A percentile compares a stretch with the other conserved stretches of the same genome.
Evolutionary conservation across 768 basidiomycete genomes (phyloP).

Genomic region (Exidia glandulosa): DNA sequence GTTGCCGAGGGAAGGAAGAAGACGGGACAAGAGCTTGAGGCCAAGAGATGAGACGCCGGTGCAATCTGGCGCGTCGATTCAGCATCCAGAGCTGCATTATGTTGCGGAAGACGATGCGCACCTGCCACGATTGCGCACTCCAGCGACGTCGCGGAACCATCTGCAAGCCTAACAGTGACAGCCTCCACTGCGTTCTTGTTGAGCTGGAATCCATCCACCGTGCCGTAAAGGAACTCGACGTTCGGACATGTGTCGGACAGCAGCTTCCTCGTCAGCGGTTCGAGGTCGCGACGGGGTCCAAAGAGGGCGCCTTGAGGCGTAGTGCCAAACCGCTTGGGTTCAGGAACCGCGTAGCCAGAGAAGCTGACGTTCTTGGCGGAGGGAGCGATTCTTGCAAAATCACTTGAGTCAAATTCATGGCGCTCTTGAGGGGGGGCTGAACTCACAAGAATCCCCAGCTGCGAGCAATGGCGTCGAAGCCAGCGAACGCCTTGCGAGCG

Average conservation of each 20-base stretch:
- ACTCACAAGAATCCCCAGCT: not conserved
- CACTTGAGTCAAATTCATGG: not conserved
- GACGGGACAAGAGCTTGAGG: constrained; percentile 15
- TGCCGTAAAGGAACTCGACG: constrained; percentile 16
- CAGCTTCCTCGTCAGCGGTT: constrained; percentile 20
- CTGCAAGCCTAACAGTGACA: constrained; percentile 8
- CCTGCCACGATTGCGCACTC: constrained; percentile 14
- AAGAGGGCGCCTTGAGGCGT: constrained; percentile 11
- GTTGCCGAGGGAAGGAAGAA: constrained; percentile 1
- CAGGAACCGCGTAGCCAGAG: constrained; percentile 6
- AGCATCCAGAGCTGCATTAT: not conserved
- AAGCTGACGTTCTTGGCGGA: not conserved
- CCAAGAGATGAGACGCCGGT: constrained; percentile 18
- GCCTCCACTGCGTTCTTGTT: not conserved
- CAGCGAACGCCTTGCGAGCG: not conserved
- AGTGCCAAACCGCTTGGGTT: constrained; percentile 3
- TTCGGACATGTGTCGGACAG: constrained; percentile 12
- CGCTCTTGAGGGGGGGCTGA: not conserved
- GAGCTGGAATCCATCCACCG: constrained; percentile 15
- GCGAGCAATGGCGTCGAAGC: not conserved
- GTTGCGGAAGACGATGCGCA: not conserved
- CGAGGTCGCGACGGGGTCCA: constrained; percentile 15
- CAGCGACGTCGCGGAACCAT: constrained; percentile 7
- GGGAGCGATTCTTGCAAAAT: not conserved
- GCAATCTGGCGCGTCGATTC: constrained; percentile 14